Evolutionary conservation across 83 land plant genomes (phyloP).

Genomic region (Picea abies): DNA sequence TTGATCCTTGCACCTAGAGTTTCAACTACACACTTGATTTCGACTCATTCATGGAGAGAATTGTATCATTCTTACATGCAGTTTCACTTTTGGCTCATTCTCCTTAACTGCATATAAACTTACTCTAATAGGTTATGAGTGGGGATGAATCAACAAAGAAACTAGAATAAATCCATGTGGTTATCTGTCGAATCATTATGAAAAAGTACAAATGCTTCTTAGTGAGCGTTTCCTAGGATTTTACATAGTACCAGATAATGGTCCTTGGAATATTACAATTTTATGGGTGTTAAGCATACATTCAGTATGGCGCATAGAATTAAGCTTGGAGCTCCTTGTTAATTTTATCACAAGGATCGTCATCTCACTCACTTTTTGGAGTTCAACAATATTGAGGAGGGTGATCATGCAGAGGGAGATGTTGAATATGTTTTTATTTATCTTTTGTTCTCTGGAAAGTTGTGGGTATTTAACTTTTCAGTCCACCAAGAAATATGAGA

Average conservation of each 20-base stretch:
- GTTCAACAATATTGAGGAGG: constrained; percentile 94
- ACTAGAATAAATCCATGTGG: constrained; percentile 98
- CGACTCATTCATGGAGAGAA: constrained; percentile 65
- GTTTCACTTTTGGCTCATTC: constrained; percentile 97
- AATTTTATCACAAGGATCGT: constrained; percentile 95
- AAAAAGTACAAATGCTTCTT: constrained; percentile 98
- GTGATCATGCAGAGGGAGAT: constrained; percentile 83
- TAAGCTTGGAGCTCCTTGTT: constrained; percentile 90
- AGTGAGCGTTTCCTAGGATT: constrained; percentile 98
- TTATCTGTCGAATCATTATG: constrained; percentile 92
- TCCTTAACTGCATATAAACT: constrained; percentile 98
- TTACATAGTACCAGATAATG: constrained; percentile 72
- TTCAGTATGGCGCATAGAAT: constrained; percentile 90
- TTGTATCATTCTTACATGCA: constrained; percentile 95
- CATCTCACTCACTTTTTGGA: constrained; percentile 96
- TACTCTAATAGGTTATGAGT: constrained; percentile 94
- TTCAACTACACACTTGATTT: no score
- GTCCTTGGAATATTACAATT: constrained; percentile 50
- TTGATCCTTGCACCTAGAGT: no score
- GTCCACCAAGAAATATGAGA: not conserved
- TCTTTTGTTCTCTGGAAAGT: not conserved
- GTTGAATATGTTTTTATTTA: constrained; percentile 84
- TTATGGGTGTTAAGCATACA: constrained; percentile 98
- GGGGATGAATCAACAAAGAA: constrained; percentile 95
- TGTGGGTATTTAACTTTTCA: not conserved